These are phyloP conservation scores for Penicillium canariense DNA, from an alignment of 495 filamentous ascomycete species.

Conservation along the genomic window DNA sequence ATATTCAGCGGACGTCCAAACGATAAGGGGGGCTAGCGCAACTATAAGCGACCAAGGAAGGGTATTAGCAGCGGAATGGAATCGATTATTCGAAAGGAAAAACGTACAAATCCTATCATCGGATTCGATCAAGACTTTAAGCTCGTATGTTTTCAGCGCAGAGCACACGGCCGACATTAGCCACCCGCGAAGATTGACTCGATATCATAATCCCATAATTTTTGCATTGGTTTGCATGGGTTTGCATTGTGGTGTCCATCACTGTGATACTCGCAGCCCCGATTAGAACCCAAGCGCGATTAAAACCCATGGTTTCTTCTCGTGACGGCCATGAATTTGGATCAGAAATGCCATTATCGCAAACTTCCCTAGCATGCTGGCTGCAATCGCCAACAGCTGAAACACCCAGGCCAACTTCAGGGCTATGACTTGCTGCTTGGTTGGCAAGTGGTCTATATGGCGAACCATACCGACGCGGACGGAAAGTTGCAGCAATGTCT, in stretches of 20 bases:
- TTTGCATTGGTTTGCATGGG: slow-evolving; percentile 28
- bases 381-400: not conserved
- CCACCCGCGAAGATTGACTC: slow-evolving; percentile 13
- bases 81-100: not conserved
- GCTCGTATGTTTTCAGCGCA: slow-evolving; percentile 24
- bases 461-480: not conserved
- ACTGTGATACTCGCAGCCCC: slow-evolving; percentile 22
- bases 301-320: slow-evolving; percentile 24
- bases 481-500: not conserved
- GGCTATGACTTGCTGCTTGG: not conserved
- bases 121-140: slow-evolving; percentile 19
- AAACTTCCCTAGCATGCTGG: slow-evolving; percentile 30
- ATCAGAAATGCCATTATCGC: slow-evolving; percentile 32
- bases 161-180: slow-evolving; percentile 18
- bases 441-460: not conserved
- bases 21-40: slow-evolving; percentile 22
- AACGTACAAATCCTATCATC: slow-evolving; percentile 19
- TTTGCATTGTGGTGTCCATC: slow-evolving; percentile 23
- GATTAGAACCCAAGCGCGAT: slow-evolving; percentile 28
- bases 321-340: slow-evolving; percentile 29
- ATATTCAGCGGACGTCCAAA: slow-evolving; percentile 28
- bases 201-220: slow-evolving; percentile 26
- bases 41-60: slow-evolving; percentile 3
- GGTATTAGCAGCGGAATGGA: not conserved
- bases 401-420: not conserved